phyloP scores from a whole-genome alignment of 768 basidiomycete species.

The Rhodosporidiobolus odoratus region DNA sequence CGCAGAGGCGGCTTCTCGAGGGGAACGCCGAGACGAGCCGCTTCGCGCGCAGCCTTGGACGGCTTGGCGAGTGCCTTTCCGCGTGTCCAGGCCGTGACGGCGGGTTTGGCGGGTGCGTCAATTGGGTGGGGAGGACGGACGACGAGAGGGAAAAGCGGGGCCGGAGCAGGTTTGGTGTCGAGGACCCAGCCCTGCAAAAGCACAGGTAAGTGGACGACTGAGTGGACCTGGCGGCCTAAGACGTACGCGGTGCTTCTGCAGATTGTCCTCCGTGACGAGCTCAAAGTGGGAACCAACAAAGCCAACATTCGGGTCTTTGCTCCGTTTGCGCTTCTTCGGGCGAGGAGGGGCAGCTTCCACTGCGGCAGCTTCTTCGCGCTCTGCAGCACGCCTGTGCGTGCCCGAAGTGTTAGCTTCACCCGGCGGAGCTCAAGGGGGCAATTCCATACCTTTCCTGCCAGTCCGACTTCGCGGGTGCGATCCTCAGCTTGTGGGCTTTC shows the following conservation, averaged over 20 bases:
- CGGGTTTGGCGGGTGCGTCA: slow-evolving; percentile 11
- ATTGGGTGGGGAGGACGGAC: slow-evolving; percentile 32
- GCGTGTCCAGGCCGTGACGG: slow-evolving; percentile 31
- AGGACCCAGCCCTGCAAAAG: slow-evolving; percentile 32
- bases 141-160: slow-evolving; percentile 31
- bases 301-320: slow-evolving; percentile 20
- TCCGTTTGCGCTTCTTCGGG: slow-evolving; percentile 32
- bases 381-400: neutral
- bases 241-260: slow-evolving; percentile 26
- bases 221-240: neutral
- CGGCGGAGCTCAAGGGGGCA: neutral
- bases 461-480: slow-evolving; percentile 25
- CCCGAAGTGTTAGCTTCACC: too few species aligned
- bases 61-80: slow-evolving; percentile 21
- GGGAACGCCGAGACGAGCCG: neutral
- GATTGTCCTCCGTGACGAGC: slow-evolving; percentile 28
- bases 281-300: slow-evolving; percentile 24
- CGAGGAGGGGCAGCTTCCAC: neutral
- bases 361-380: slow-evolving; percentile 12
- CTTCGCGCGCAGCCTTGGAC: slow-evolving; percentile 8
- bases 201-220: neutral
- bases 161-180: slow-evolving; percentile 20
- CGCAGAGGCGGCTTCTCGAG: slow-evolving; percentile 1
- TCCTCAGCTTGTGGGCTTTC: slow-evolving; percentile 38
- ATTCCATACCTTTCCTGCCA: slow-evolving; percentile 16